Evolutionary conservation across 495 filamentous ascomycete genomes (phyloP), one percentile per base, ranked within the genome.

Genomic region (Aspergillus avenaceus): DNA sequence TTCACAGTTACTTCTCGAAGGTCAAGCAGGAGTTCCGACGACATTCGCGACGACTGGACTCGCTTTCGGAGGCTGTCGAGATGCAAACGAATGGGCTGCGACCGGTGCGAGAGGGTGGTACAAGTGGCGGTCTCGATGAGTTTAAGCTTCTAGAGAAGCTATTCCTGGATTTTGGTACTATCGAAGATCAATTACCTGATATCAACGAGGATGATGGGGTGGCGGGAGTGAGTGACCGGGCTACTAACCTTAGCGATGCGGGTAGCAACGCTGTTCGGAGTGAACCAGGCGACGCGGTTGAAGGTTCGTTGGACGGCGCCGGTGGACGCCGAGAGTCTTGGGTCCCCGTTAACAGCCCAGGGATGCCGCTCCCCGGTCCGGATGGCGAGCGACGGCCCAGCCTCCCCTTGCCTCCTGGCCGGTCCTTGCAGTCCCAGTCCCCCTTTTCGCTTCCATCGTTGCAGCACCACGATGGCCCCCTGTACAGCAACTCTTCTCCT

Each of bases 41-140:
- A 58, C 69, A 66, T 52, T 83, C 58, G 29, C 78, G 62, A 45
- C 78, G 54, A 62, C 68, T 40, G 3, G 48, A 67, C 19, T 63
- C 64, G 42, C 59, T 64, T 60, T 64, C 55, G 54, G 46, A 49
- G 6, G 13, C 49, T n/a, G 58, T 66, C 23, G 72, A 75, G n/a
- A 50, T 53, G 2, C 60, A 60, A n/a, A 36, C 65, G 9, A 71
- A 75, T 28, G 70, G 70, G 0, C 63, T 67, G 23, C 69, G 76
- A 8, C 64, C 64, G 13, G 53, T 78, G 8, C 70, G 76, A 12
- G 77, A 81, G 45, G 75, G 75, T 37, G 83, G 78, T 8, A 45
- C 54, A 41, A 80, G 84, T 11, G 86, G 83, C 38, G 86, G 83
- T 2, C 62, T 88, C 0, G 86, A 88, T 52, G 87, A 91, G 60